Base-by-base conservation (phyloP, 495 filamentous ascomycete genomes). In the Penicillium atrosanguineum region DNA sequence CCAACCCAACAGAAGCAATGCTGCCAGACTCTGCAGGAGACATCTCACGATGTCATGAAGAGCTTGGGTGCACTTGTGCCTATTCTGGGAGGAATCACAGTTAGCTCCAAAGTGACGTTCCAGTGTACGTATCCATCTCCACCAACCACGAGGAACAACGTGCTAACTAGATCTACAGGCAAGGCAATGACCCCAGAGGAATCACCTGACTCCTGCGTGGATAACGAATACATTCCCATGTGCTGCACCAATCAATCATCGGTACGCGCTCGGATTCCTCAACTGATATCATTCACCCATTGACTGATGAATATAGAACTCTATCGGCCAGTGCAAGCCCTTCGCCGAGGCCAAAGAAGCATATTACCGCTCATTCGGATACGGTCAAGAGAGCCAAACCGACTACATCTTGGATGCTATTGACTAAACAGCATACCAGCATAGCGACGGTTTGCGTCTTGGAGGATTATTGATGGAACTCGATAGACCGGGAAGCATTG, bases 1-100 rank as follows among this genome's bases (percentile, higher is more conserved):
- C 37, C 16, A 29, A 46, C 43, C 0, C 57, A 60, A 38, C 60
- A 52, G 23, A 72, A 70, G 42, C 51, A 62, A 42, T 75, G 70
- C 66, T 73, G 72, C 45, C 49, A 51, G 47, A 58, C 57, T 1
- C n/a, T 75, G 3, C 38, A 61, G n/a, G 9, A 55, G 19, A 37
- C 64, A 0, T 52, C 63, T 0, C 52, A 68, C 0, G 38, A 52
- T 8, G 7, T 73, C 3, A 45, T 62, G n/a, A 19, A 52, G 4
- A 34, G 52, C 6, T 11, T 73, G 4, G 61, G 64, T 4, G 39
- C 59, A 1, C 15, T 72, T 3, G 28, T 73, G 4, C 70, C 72
- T 0, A n/a, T 67, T 0, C 3, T 65, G 15, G 40, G 53, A 1
- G 69, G 61, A 0, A 16, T 71, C 1, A 42, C 65, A 40, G 12